Percentiles rank a stretch among this genome's conserved stretches.
These are phyloP conservation scores for Debaryomycetaceae sp. DNA, from an alignment of 1,139 yeast genomes.

Conservation along the genomic window DNA sequence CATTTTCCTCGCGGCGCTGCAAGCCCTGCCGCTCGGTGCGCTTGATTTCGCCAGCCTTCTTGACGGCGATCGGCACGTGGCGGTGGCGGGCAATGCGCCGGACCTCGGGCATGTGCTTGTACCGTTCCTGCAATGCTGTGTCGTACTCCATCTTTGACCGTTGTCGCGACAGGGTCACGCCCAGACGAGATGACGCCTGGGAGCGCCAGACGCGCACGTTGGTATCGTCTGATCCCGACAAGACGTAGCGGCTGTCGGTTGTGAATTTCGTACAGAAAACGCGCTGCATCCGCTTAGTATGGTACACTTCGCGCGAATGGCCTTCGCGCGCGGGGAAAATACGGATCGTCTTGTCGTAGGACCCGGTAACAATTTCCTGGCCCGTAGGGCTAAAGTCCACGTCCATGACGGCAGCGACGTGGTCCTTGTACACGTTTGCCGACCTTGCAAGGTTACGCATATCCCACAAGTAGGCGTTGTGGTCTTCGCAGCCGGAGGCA, in stretches of 20 bases:
- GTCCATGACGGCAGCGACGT: constrained; percentile 91
- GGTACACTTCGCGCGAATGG: constrained; percentile 90
- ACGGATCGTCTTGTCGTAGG: constrained; percentile 88
- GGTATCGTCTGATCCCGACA: constrained; percentile 94
- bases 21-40: constrained; percentile 58
- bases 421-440: constrained; percentile 82
- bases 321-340: constrained; percentile 71
- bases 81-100: constrained; percentile 84
- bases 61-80: constrained; percentile 77
- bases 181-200: constrained; percentile 72
- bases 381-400: constrained; percentile 96
- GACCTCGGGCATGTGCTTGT: constrained; percentile 94
- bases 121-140: constrained; percentile 82
- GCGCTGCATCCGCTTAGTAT: constrained; percentile 96
- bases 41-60: constrained; percentile 84
- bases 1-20: constrained; percentile 73
- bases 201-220: constrained; percentile 91
- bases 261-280: constrained; percentile 76
- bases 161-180: constrained; percentile 70
- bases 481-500: constrained; percentile 91
- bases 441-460: constrained; percentile 84
- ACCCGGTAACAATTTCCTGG: constrained; percentile 88
- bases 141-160: constrained; percentile 83
- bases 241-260: constrained; percentile 78
- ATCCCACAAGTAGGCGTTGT: constrained; percentile 89